Conservation (phyloP, 2,329 filamentous ascomycete species). For the Pseudohalonectria lignicola region DNA sequence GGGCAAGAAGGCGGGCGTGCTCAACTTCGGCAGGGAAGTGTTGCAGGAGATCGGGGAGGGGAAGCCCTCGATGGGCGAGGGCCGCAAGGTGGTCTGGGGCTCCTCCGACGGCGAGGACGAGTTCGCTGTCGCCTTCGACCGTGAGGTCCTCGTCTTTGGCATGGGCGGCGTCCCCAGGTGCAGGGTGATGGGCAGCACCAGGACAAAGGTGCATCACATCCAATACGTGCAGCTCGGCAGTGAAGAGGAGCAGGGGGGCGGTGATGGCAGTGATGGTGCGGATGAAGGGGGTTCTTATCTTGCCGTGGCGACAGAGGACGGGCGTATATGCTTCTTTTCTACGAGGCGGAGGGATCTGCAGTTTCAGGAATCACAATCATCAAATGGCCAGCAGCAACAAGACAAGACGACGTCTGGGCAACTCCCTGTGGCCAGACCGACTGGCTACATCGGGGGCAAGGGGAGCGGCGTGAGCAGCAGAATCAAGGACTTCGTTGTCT, state of each 20-base stretch:
- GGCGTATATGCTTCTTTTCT: constrained; percentile 73
- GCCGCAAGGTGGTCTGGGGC: constrained; percentile 73
- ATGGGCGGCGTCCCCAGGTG: constrained; percentile 78
- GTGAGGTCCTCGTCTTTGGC: constrained; percentile 74
- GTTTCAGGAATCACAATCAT: too few relatives aligned
- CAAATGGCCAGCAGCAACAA: too few relatives aligned
- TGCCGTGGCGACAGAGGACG: constrained; percentile 81
- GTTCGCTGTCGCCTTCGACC: constrained; percentile 82
- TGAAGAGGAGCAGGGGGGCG: constrained; percentile 20
- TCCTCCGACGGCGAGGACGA: constrained; percentile 57
- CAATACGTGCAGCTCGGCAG: constrained; percentile 51
- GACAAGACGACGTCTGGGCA: constrained; percentile 9
- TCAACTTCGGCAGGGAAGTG: constrained; percentile 70
- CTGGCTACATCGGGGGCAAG: constrained; percentile 72
- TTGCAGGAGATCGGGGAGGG: constrained; percentile 67
- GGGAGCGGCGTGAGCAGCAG: constrained; percentile 55
- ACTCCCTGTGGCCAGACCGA: constrained; percentile 49
- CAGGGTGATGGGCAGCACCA: constrained; percentile 53
- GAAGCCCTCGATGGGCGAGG: constrained; percentile 70
- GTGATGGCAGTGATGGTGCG: not conserved
- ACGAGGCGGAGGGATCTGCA: constrained; percentile 43
- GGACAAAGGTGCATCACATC: constrained; percentile 77
- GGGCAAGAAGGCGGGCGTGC: constrained; percentile 85
- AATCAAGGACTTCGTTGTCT: constrained; percentile 78
- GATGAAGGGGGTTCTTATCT: constrained; percentile 38